Percentiles rank a stretch among this genome's conserved stretches.
These are phyloP conservation scores for Suhomyces bolitotheri DNA, from an alignment of 1,139 yeast species.

Conservation along the genomic window DNA sequence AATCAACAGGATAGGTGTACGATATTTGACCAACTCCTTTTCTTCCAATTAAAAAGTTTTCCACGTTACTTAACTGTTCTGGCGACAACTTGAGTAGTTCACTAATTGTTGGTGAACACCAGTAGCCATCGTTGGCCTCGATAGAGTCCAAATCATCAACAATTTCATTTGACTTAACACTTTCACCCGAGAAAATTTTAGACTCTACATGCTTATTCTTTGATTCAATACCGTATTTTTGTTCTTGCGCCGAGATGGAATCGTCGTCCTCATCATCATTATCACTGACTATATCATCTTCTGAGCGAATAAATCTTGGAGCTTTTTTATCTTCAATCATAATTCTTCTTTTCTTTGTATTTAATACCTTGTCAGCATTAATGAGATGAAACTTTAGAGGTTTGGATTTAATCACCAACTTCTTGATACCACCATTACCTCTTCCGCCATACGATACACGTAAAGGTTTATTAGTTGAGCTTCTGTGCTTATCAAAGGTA, in stretches of 20 bases:
- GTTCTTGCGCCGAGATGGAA: constrained; percentile 14
- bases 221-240: constrained; percentile 17
- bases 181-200: constrained; percentile 12
- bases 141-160: constrained; percentile 10
- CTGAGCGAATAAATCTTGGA: constrained; percentile 19
- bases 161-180: constrained; percentile 12
- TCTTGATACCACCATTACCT: constrained; percentile 27
- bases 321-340: constrained; percentile 21
- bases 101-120: constrained; percentile 74
- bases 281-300: constrained; percentile 19
- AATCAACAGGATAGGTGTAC: constrained; percentile 71
- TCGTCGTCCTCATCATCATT: constrained; percentile 23
- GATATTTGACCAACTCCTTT: constrained; percentile 74
- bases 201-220: constrained; percentile 13
- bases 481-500: constrained; percentile 2
- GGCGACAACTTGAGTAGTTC: constrained; percentile 50
- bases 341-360: constrained; percentile 34
- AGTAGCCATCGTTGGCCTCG: constrained; percentile 53
- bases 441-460: constrained; percentile 14
- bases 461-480: constrained; percentile 8
- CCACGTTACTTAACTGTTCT: constrained; percentile 56
- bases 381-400: constrained; percentile 47
- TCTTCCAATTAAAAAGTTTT: constrained; percentile 76
- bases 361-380: constrained; percentile 45
- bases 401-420: constrained; percentile 42